Conservation (phyloP, 2,329 filamentous ascomycete species). For the Colletotrichum cordylinicola region DNA sequence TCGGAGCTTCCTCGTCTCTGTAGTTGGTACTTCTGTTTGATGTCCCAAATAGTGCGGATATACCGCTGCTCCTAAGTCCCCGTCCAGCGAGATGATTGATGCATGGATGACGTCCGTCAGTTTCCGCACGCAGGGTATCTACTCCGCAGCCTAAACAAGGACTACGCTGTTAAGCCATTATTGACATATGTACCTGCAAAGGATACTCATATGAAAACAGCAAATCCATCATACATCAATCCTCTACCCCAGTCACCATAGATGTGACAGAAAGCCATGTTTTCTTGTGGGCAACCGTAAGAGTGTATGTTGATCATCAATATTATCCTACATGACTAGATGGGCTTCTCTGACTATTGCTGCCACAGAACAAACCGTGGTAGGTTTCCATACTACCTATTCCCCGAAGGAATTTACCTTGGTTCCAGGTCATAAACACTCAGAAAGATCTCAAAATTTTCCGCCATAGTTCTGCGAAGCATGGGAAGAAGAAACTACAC, state of each 20-base stretch:
- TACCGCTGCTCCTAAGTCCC: not conserved
- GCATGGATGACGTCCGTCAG: not conserved
- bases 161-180: not conserved
- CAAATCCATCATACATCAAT: not conserved
- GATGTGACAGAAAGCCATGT: not conserved
- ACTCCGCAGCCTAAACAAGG: not conserved
- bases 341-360: not conserved
- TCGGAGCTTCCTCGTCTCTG: not conserved
- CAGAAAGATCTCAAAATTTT: not conserved
- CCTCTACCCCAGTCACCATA: not conserved
- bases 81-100: not conserved
- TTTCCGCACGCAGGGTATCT: not conserved
- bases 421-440: not conserved
- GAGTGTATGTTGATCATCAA: not conserved
- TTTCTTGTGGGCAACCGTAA: not conserved
- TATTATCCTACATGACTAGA: not conserved
- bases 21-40: not conserved
- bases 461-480: not conserved
- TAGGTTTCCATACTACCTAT: not conserved
- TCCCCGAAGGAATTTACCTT: not conserved
- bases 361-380: not conserved
- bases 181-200: not conserved
- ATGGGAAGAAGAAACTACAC: not conserved
- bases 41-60: not conserved
- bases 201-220: not conserved